phyloP scores from a whole-genome alignment of 805 yeast species.

The Pichia insulana region DNA sequence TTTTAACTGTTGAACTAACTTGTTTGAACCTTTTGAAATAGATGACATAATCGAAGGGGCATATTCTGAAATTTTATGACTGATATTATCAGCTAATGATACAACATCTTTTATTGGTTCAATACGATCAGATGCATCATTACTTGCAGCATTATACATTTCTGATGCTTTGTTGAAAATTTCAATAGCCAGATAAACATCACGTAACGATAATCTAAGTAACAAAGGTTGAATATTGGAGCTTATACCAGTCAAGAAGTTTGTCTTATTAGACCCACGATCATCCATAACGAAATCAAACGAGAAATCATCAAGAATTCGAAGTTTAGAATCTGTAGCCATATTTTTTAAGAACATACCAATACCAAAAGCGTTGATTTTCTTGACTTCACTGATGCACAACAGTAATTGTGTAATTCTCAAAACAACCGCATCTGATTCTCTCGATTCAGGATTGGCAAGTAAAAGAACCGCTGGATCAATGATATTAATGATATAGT shows the following conservation, averaged over 20 bases:
- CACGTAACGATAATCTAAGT: constrained; percentile 76
- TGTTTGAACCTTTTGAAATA: constrained; percentile 30
- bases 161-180: constrained; percentile 68
- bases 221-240: constrained; percentile 72
- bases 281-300: constrained; percentile 65
- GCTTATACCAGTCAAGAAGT: constrained; percentile 54
- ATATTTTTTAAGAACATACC: constrained; percentile 82
- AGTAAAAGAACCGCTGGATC: constrained; percentile 71
- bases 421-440: constrained; percentile 85
- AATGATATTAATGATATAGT: constrained; percentile 58
- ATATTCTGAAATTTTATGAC: constrained; percentile 48
- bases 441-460: constrained; percentile 62
- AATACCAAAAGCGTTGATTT: constrained; percentile 64
- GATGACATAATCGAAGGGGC: constrained; percentile 60
- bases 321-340: constrained; percentile 54
- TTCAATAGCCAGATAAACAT: constrained; percentile 68
- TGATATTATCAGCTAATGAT: constrained; percentile 54
- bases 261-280: constrained; percentile 52
- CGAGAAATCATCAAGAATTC: constrained; percentile 86
- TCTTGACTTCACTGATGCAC: constrained; percentile 56
- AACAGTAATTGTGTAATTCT: constrained; percentile 71
- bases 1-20: constrained; percentile 6
- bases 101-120: constrained; percentile 5
- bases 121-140: constrained; percentile 10
- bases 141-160: constrained; percentile 29